Evolutionary conservation across 495 filamentous ascomycete species (phyloP).

Genomic region (Parachaetomium inaequale): DNA sequence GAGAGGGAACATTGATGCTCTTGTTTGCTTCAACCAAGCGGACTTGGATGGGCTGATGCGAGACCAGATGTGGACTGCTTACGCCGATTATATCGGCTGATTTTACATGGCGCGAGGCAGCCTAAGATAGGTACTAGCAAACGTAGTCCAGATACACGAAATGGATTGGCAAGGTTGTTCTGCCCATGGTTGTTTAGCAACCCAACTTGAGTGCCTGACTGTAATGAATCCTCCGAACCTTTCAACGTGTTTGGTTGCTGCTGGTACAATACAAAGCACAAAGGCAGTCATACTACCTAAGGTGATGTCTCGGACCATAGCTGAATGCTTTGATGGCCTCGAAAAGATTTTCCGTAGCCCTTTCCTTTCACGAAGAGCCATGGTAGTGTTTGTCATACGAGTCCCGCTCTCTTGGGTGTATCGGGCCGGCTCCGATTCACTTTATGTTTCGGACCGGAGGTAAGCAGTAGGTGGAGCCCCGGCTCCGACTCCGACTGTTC

Average conservation of each 20-base stretch:
- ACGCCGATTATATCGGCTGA: not conserved
- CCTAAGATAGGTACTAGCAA: not conserved
- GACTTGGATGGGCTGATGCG: not conserved
- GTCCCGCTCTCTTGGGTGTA: not conserved
- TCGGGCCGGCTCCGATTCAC: not conserved
- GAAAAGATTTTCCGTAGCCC: no score
- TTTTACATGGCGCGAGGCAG: not conserved
- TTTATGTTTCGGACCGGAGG: not conserved
- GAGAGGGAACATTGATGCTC: not conserved
- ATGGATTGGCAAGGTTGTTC: not conserved
- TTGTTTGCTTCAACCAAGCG: not conserved
- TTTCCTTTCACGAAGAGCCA: not conserved
- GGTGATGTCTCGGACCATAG: no score
- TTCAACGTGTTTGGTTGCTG: no score
- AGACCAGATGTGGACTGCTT: not conserved
- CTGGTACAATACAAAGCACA: no score
- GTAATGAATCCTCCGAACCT: not conserved
- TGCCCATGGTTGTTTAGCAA: not conserved
- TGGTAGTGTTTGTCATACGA: not conserved
- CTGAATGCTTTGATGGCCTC: no score
- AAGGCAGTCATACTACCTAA: no score
- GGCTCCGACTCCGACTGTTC: not conserved
- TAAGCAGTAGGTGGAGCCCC: not conserved
- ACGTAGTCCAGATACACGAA: not conserved
- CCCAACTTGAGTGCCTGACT: not conserved